Base-by-base conservation (phyloP, 192 early-diverging fungal species). In the Mortierella claussenii region DNA sequence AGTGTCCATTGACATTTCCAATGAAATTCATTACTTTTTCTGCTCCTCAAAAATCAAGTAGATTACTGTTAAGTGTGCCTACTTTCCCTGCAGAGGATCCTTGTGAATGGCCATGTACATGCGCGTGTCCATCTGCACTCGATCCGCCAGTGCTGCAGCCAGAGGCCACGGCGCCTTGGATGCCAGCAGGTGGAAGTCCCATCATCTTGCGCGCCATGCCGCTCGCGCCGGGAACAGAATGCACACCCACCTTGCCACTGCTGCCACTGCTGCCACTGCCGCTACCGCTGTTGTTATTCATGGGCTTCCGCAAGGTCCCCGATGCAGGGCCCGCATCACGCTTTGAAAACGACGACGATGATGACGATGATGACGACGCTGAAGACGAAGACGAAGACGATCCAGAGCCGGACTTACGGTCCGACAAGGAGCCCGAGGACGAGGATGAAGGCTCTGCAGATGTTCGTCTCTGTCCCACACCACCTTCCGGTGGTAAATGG, bases 401-500 rank as follows among this genome's bases (percentile, higher is more conserved):
- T 17, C 60, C 57, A 17, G 56, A 37, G 5, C 30, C 55, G 4
- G 57, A 55, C 48, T 66, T 75, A 20, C 71, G 56, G 18, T 75
- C 46, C 8, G 71, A 59, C 40, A 75, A 30, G 0, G 71, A 66
- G 28, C 55, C 23, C n/a, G 46, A 55, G 17, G 56, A 46, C 0
- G 51, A 44, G 0, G 62, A 63, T 10, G 67, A 69, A n/a, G 69
- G 57, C n/a, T 73, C 69, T 20, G 69, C 43, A 26, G 69, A 73
- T 0, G 82, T 82, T 20, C 89, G 79, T 43, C 91, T 76, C 50
- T 92, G 87, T 18, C 82, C 84, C 0, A 93, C 92, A 32, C 94
- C 95, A 42, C 89, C 91, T 65, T 99, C 97, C 8, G 96, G 95
- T n/a, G 97, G 97, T 50, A 99, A 80, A 69, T 93, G 90, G 69